Conservation (phyloP, 768 basidiomycete genomes). For the Russula compacta region DNA sequence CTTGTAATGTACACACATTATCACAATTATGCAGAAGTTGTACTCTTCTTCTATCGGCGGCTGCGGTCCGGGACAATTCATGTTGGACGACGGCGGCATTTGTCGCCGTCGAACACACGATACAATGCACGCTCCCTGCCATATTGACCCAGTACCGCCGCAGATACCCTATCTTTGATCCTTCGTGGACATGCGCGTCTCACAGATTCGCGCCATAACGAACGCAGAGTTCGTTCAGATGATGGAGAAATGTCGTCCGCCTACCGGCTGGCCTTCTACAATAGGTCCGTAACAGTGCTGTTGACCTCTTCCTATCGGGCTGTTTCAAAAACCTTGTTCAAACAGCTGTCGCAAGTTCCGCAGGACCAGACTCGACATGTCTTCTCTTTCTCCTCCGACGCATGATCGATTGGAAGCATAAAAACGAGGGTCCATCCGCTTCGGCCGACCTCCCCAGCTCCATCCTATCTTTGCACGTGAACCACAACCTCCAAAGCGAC, state of each 20-base stretch:
- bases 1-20: too few species aligned
- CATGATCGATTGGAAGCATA: constrained; percentile 17
- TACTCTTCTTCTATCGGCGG: neutral
- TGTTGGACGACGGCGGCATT: neutral
- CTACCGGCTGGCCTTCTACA: constrained; percentile 38
- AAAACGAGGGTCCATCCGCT: constrained; percentile 17
- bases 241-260: constrained; percentile 40
- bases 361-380: constrained; percentile 76
- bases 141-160: neutral
- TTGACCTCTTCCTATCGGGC: neutral
- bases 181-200: neutral
- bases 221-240: constrained; percentile 40
- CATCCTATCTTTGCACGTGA: constrained; percentile 52
- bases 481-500: constrained; percentile 58
- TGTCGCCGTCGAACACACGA: neutral
- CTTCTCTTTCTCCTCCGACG: constrained; percentile 56
- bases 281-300: constrained; percentile 31
- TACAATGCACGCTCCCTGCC: neutral
- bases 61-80: neutral
- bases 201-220: constrained; percentile 10
- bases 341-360: constrained; percentile 68
- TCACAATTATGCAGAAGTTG: too few species aligned
- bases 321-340: neutral
- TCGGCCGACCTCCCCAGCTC: neutral
- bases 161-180: too few species aligned